Percentiles rank a stretch among this genome's conserved stretches.
Conservation (phyloP, 2,329 filamentous ascomycete genomes). For the Cercospora janseana region DNA sequence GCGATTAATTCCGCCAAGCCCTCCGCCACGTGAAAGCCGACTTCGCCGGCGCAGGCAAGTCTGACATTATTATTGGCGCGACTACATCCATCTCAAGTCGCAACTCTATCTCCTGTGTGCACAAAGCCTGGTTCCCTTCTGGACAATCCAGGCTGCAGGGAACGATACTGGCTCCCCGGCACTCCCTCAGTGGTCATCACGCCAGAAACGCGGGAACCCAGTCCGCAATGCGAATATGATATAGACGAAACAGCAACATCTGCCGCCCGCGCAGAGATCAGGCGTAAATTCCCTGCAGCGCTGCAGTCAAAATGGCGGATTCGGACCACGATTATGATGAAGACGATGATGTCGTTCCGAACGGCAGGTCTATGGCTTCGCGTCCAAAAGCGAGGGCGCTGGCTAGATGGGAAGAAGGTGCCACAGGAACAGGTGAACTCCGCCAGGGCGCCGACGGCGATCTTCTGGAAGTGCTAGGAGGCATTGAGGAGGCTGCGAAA, state of each 20-base stretch:
- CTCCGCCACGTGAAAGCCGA: constrained; percentile 4
- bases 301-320: constrained; percentile 30
- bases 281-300: not conserved
- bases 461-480: constrained; percentile 37
- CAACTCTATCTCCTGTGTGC: constrained; percentile 8
- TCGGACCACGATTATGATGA: constrained; percentile 34
- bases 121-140: not conserved
- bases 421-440: constrained; percentile 35
- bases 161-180: not conserved
- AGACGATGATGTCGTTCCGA: constrained; percentile 28
- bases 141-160: not conserved
- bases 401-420: constrained; percentile 38
- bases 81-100: not conserved
- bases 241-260: constrained; percentile 1
- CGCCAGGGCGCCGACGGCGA: constrained; percentile 38
- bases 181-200: not conserved
- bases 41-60: not conserved
- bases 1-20: not conserved
- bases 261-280: constrained; percentile 2
- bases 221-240: constrained; percentile 4
- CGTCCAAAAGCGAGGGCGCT: constrained; percentile 32
- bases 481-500: constrained; percentile 40
- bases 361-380: constrained; percentile 27
- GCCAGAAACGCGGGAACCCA: not conserved
- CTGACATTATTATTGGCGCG: not conserved